Conservation (phyloP, 345 rosid genomes). For the Fremontodendron californicum region DNA sequence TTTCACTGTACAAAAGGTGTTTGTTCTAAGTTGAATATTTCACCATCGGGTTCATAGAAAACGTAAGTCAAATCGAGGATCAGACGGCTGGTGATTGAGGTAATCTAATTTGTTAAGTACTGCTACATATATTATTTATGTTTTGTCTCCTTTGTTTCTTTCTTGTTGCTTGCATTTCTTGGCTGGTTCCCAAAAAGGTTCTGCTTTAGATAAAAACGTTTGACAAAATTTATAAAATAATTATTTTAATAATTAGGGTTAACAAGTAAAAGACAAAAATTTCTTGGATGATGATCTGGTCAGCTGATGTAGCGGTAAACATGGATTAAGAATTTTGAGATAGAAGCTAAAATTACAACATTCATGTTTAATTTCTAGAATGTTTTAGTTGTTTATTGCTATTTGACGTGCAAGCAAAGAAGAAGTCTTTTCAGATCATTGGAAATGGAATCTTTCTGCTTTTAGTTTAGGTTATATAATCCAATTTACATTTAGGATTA, state of each 20-base stretch:
- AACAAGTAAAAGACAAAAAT: background rate
- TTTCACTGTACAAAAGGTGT: background rate
- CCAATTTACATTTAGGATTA: background rate
- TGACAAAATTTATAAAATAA: background rate
- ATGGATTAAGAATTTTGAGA: slow-evolving; percentile 18
- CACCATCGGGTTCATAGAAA: background rate
- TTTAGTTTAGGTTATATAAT: background rate
- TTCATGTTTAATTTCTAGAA: background rate
- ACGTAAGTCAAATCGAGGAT: background rate
- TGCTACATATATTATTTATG: background rate
- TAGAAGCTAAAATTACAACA: background rate
- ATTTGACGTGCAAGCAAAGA: background rate
- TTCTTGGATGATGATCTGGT: slow-evolving; percentile 7
- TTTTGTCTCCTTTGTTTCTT: background rate
- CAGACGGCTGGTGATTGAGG: background rate
- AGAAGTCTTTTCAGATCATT: background rate
- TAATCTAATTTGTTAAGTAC: background rate
- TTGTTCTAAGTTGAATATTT: background rate
- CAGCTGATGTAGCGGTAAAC: slow-evolving; percentile 4
- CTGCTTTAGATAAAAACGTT: background rate
- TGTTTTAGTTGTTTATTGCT: background rate
- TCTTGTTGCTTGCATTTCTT: slow-evolving; percentile 4
- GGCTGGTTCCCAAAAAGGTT: slow-evolving; percentile 8
- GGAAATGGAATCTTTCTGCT: background rate
- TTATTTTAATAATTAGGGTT: background rate